Base-by-base conservation (phyloP, 345 rosid genomes). In the Hibiscus syriacus region DNA sequence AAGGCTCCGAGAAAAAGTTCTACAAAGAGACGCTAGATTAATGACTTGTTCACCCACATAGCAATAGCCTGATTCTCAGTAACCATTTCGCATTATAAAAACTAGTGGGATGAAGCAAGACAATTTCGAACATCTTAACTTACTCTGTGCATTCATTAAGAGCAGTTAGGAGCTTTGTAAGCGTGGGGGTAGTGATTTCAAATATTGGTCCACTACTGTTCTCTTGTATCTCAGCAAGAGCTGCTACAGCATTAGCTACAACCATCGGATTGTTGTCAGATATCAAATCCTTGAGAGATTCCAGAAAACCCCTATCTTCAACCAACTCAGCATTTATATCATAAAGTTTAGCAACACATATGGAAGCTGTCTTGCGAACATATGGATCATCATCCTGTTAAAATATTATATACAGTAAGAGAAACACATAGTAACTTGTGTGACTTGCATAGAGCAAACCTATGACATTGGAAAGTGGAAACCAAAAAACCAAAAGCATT, bases 221-320 rank as follows among this genome's bases (percentile, higher is more conserved):
- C 83, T 92, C 99, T 80, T 95, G 97, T 78, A 95, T 95, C 82
- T 95, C 99, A 48, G 98, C 96, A 78, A 95, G 96, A 71, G 99
- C 97, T 48, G 99, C 99, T 36, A 95, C 98, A 68, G 99, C 98
- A 85, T 95, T 95, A 56, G 99, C 99, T 62, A 95, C 99, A 74
- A 95, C 99, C 99, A 95, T 95, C 16, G 98, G 99, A 71, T 95
- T 95, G 70, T 95, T 95, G 81, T 95, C 99, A 70, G 99, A 95
- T 69, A 95, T 92, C 81, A 95, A 82, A 82, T 95, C 99, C 83
- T 87, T 95, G 75, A 95, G 89, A 66, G 98, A 90, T 39, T 95
- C 99, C 76, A 95, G 80, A 77, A 95, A 95, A 6, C 98, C 99
- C 78, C 98, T 84, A 79, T 95, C 99, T 82, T 95, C 99, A 71